Evolutionary conservation across 2,329 filamentous ascomycete species (phyloP).

Genomic region (Fusarium sp.): DNA sequence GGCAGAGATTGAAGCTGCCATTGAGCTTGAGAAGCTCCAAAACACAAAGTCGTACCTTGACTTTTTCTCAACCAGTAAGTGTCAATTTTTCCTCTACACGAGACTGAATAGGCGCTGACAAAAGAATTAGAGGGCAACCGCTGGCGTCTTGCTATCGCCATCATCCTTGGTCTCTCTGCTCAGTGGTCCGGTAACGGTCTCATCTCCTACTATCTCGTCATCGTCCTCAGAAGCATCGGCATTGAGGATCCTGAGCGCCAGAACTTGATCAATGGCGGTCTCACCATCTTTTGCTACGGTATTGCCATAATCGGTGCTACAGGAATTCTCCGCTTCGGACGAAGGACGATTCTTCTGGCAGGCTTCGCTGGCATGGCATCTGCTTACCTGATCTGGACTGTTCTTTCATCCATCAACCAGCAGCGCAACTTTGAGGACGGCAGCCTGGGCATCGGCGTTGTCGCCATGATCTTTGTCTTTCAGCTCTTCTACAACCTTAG

Average conservation of each 20-base stretch:
- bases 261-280: constrained; percentile 7
- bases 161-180: not conserved
- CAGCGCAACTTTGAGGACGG: not conserved
- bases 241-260: not conserved
- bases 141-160: not conserved
- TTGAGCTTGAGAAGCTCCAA: not conserved
- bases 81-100: not conserved
- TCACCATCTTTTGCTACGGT: not conserved
- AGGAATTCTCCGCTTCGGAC: not conserved
- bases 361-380: not conserved
- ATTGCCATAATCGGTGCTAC: not conserved
- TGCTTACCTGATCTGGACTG: constrained; percentile 5
- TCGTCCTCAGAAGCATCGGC: constrained; percentile 3
- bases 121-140: not conserved
- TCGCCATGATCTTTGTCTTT: constrained; percentile 17
- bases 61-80: not conserved
- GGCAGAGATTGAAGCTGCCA: constrained; percentile 9
- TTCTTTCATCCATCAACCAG: constrained; percentile 4
- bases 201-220: constrained; percentile 4
- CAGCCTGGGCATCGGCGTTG: not conserved
- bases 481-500: constrained; percentile 5
- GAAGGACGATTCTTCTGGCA: not conserved
- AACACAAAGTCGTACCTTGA: not conserved
- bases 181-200: constrained; percentile 11
- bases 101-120: not conserved